These are phyloP conservation scores for Podila verticillata DNA, from an alignment of 192 early-diverging fungal genomes.

Conservation along the genomic window DNA sequence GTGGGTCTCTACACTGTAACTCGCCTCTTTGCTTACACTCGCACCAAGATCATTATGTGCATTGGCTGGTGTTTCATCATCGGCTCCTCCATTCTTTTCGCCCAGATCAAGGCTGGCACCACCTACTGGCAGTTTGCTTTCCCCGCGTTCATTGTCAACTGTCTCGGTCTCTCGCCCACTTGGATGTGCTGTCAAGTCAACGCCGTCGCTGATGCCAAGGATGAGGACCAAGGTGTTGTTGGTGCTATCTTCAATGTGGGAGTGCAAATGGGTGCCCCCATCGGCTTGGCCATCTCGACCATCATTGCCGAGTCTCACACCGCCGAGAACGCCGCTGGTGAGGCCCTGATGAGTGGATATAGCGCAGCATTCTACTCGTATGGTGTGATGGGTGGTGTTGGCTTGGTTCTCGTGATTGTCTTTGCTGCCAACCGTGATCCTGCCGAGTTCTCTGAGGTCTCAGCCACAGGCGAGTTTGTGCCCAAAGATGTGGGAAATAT, in stretches of 20 bases:
- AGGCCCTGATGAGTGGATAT: conserved; percentile 21
- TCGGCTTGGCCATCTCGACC: conserved; percentile 48
- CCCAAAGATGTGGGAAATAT: background rate
- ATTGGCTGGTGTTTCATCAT: conserved; percentile 32
- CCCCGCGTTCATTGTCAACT: conserved; percentile 47
- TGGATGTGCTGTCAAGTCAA: conserved; percentile 53
- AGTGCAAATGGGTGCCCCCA: conserved; percentile 46
- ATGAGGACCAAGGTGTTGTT: conserved; percentile 49
- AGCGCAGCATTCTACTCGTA: conserved; percentile 25
- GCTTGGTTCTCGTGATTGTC: conserved; percentile 1
- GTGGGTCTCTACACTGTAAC: conserved; percentile 43
- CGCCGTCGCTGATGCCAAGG: conserved; percentile 32
- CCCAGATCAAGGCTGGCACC: conserved; percentile 16
- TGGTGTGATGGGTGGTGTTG: conserved; percentile 27
- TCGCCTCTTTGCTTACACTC: conserved; percentile 6
- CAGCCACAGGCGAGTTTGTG: conserved; percentile 1
- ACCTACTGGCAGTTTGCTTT: conserved; percentile 47
- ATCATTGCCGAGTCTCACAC: conserved; percentile 26
- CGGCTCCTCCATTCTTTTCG: conserved; percentile 17
- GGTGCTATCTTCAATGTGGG: conserved; percentile 51
- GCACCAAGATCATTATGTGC: conserved; percentile 43
- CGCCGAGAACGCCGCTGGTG: background rate
- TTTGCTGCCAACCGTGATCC: conserved; percentile 32
- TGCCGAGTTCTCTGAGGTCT: conserved; percentile 15
- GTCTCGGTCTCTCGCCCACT: conserved; percentile 28